Conservation (phyloP, 2,329 filamentous ascomycete species). For the Aspergillus sergii region DNA sequence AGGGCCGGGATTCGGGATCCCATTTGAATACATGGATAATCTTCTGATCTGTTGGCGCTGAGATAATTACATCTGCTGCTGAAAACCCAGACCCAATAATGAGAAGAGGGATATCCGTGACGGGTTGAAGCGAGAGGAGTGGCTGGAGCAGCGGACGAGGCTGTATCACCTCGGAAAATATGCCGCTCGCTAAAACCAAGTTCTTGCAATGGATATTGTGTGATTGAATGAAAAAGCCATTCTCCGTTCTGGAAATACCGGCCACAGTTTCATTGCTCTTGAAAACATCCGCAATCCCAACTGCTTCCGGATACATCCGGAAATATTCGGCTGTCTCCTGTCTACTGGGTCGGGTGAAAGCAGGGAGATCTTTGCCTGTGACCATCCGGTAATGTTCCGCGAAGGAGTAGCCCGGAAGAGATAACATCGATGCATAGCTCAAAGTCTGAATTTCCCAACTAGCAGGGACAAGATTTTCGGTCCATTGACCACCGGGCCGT, state of each 20-base stretch:
- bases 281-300: constrained; percentile 54
- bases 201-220: constrained; percentile 58
- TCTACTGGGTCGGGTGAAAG: constrained; percentile 59
- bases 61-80: constrained; percentile 63
- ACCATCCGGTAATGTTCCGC: constrained; percentile 52
- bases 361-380: constrained; percentile 47
- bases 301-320: constrained; percentile 55
- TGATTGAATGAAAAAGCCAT: constrained; percentile 55
- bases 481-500: constrained; percentile 62
- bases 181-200: constrained; percentile 61
- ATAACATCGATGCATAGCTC: constrained; percentile 65
- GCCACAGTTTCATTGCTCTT: constrained; percentile 46
- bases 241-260: constrained; percentile 46
- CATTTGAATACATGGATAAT: constrained; percentile 65
- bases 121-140: constrained; percentile 38
- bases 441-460: constrained; percentile 61
- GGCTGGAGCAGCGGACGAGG: constrained; percentile 54
- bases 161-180: constrained; percentile 58
- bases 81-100: constrained; percentile 65
- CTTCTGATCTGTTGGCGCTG: constrained; percentile 51
- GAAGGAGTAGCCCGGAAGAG: constrained; percentile 62
- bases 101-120: constrained; percentile 47
- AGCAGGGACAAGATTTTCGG: constrained; percentile 54
- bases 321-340: constrained; percentile 59
- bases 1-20: constrained; percentile 58